These are phyloP conservation scores for Alternaria conjuncta DNA, from an alignment of 2,329 filamentous ascomycete species.

Conservation along the genomic window DNA sequence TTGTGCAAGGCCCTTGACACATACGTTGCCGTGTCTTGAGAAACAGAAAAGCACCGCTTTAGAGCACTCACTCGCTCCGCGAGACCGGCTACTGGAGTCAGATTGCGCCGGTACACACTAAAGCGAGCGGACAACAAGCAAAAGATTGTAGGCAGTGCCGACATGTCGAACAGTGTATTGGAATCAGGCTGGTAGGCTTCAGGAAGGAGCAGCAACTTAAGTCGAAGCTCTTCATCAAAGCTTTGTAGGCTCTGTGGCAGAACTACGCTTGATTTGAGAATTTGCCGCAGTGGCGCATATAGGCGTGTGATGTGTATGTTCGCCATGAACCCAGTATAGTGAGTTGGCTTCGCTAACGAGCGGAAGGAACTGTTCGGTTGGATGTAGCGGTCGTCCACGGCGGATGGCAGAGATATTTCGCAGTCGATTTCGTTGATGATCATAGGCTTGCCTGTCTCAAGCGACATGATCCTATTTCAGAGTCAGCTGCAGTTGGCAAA, in stretches of 20 bases:
- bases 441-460: constrained; percentile 81
- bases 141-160: constrained; percentile 75
- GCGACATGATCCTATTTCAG: constrained; percentile 68
- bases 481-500: constrained; percentile 26
- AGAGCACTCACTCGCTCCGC: constrained; percentile 74
- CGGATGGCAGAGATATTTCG: constrained; percentile 79
- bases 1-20: constrained; percentile 69
- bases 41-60: constrained; percentile 75
- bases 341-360: constrained; percentile 49
- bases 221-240: constrained; percentile 80
- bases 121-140: constrained; percentile 85
- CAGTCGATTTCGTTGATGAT: constrained; percentile 89
- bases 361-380: constrained; percentile 58
- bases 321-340: constrained; percentile 73
- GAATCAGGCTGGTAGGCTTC: constrained; percentile 73
- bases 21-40: constrained; percentile 79
- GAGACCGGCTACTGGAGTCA: constrained; percentile 72
- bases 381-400: constrained; percentile 81
- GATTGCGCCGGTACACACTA: constrained; percentile 85
- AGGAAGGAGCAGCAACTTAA: constrained; percentile 78
- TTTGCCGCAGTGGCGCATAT: constrained; percentile 74
- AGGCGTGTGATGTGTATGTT: constrained; percentile 83
- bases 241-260: constrained; percentile 71
- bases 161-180: constrained; percentile 72
- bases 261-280: constrained; percentile 69